These are phyloP conservation scores for Coniochaeta hoffmannii DNA, from an alignment of 2,329 filamentous ascomycete species.

Conservation along the genomic window DNA sequence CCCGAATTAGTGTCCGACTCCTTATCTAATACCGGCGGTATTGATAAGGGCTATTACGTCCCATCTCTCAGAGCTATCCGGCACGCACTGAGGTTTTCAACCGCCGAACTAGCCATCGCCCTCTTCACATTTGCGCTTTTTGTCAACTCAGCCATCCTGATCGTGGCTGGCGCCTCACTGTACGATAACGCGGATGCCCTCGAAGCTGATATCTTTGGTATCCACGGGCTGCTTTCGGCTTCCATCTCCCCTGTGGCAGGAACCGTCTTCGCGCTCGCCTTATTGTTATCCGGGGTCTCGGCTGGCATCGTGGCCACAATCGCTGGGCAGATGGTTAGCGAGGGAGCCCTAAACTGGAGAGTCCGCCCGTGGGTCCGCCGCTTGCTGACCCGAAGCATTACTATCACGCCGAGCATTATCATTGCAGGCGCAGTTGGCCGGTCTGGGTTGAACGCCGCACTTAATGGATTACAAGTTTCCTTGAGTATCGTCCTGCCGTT, in stretches of 20 bases:
- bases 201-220: constrained; percentile 73
- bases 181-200: constrained; percentile 54
- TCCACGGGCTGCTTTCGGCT: constrained; percentile 62
- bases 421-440: constrained; percentile 74
- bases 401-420: constrained; percentile 74
- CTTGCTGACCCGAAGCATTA: constrained; percentile 69
- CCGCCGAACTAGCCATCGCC: constrained; percentile 61
- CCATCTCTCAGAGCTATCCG: constrained; percentile 66
- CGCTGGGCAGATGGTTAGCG: constrained; percentile 80
- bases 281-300: constrained; percentile 72
- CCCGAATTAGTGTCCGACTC: constrained; percentile 17
- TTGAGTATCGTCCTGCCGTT: constrained; percentile 76
- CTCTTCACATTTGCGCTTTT: constrained; percentile 81
- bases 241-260: constrained; percentile 70
- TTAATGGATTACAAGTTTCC: constrained; percentile 72
- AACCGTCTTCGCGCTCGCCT: constrained; percentile 74
- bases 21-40: too few relatives aligned
- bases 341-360: constrained; percentile 71
- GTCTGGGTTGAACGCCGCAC: constrained; percentile 59
- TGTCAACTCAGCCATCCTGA: constrained; percentile 75
- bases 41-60: constrained; percentile 52
- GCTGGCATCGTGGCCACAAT: constrained; percentile 88
- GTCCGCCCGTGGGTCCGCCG: constrained; percentile 72
- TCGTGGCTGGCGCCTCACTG: constrained; percentile 72
- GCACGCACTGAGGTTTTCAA: constrained; percentile 66